phyloP scores from a whole-genome alignment of 176 grass and related monocot species.

The Aegilops sharonensis region DNA sequence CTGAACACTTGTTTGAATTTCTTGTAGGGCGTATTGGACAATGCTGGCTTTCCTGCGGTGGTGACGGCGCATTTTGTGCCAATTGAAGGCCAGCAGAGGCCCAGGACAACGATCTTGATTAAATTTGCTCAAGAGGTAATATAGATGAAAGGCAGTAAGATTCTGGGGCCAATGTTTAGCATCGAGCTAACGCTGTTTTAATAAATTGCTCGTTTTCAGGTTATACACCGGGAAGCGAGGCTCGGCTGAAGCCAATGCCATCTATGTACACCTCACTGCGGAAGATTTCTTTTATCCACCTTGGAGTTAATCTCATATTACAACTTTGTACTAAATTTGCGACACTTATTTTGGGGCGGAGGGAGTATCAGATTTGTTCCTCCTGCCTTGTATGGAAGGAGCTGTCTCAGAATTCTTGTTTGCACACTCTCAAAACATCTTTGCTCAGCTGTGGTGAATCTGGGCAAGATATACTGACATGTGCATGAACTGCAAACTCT shows the following conservation, averaged over 20 bases:
- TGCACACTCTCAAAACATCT: no score
- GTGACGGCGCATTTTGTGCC: slow-evolving; percentile 94
- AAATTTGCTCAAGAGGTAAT: slow-evolving; percentile 94
- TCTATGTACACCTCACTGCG: neutral
- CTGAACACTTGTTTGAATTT: neutral
- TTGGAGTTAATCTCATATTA: neutral
- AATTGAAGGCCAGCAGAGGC: slow-evolving; percentile 87
- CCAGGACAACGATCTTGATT: slow-evolving; percentile 94
- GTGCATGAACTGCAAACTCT: no score
- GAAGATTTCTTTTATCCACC: neutral
- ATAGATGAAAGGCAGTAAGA: neutral
- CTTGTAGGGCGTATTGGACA: slow-evolving; percentile 80
- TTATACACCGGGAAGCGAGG: slow-evolving; percentile 67
- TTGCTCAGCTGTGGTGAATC: no score
- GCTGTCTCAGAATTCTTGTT: no score
- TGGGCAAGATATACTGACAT: no score
- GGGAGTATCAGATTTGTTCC: no score
- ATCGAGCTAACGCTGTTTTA: neutral
- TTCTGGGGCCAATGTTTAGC: neutral
- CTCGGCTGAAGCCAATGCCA: slow-evolving; percentile 36
- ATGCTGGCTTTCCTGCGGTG: slow-evolving; percentile 82
- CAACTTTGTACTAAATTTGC: no score
- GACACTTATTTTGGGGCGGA: no score
- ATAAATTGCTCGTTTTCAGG: slow-evolving; percentile 38
- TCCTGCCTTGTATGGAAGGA: no score